These are phyloP conservation scores for Suillus sp. DNA, from an alignment of 768 basidiomycete species.

Conservation along the genomic window DNA sequence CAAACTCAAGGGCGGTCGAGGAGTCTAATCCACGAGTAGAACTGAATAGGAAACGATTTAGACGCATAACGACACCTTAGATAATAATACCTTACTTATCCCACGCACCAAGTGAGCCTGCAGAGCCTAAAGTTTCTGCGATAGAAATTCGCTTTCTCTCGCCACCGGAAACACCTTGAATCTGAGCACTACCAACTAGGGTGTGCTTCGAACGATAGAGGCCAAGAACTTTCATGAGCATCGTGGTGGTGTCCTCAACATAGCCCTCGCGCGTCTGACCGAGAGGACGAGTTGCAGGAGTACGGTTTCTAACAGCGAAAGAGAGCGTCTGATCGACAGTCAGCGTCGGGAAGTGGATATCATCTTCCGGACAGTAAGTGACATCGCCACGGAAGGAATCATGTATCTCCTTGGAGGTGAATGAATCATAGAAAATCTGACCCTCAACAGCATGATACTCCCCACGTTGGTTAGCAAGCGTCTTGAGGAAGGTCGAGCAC, in stretches of 20 bases:
- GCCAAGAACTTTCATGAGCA: conserved; percentile 73
- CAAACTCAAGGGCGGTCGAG: conserved; percentile 74
- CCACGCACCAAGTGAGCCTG: background rate
- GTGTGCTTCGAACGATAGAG: conserved; percentile 72
- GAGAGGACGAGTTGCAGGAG: conserved; percentile 55
- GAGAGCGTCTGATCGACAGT: conserved; percentile 76
- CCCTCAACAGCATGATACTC: conserved; percentile 72
- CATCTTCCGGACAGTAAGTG: conserved; percentile 81
- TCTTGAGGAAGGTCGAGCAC: conserved; percentile 83
- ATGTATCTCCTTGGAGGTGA: conserved; percentile 62
- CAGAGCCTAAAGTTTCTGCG: conserved; percentile 67
- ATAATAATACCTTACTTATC: background rate
- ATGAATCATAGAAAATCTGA: conserved; percentile 73
- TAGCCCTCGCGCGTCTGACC: conserved; percentile 40
- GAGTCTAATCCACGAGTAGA: conserved; percentile 70
- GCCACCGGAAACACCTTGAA: conserved; percentile 74
- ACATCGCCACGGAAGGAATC: conserved; percentile 78
- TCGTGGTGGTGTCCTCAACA: conserved; percentile 35
- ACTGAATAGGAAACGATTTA: conserved; percentile 54
- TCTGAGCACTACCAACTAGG: conserved; percentile 80
- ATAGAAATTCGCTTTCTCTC: conserved; percentile 88
- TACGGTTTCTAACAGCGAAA: conserved; percentile 69
- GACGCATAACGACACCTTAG: background rate
- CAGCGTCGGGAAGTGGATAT: conserved; percentile 83
- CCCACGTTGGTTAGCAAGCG: conserved; percentile 73